Conservation (phyloP, 805 yeast species). For the Yarrowia bubula region DNA sequence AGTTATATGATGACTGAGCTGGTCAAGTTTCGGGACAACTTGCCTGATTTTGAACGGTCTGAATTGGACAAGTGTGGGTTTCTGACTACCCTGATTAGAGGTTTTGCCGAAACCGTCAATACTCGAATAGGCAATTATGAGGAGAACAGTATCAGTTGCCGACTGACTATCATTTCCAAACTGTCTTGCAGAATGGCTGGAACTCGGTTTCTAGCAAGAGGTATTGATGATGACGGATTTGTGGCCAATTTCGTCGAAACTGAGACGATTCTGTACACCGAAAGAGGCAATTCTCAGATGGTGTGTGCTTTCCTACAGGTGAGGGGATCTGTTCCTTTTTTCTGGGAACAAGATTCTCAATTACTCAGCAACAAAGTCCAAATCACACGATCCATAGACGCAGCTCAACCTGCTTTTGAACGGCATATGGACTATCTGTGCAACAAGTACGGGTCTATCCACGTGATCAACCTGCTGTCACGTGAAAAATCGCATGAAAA, state of each 20-base stretch:
- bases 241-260: constrained; percentile 97
- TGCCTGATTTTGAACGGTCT: constrained; percentile 58
- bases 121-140: constrained; percentile 40
- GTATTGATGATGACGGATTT: constrained; percentile 90
- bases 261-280: constrained; percentile 66
- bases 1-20: constrained; percentile 84
- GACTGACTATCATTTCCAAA: constrained; percentile 78
- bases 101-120: constrained; percentile 78
- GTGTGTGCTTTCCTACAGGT: constrained; percentile 80
- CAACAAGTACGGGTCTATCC: constrained; percentile 80
- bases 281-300: constrained; percentile 35
- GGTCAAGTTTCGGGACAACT: constrained; percentile 65
- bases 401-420: constrained; percentile 86
- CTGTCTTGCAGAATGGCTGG: constrained; percentile 99
- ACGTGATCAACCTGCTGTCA: constrained; percentile 82
- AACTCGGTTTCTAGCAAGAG: constrained; percentile 90
- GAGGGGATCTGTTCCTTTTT: constrained; percentile 94
- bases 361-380: constrained; percentile 87
- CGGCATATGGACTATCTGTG: constrained; percentile 71
- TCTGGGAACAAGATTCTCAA: constrained; percentile 97
- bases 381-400: constrained; percentile 83
- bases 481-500: constrained; percentile 69
- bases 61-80: constrained; percentile 74
- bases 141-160: constrained; percentile 39
- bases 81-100: constrained; percentile 88